Evolutionary conservation across 1,284 basidiomycete species (phyloP).

Genomic region (Erythrobasidium hasegawianum): DNA sequence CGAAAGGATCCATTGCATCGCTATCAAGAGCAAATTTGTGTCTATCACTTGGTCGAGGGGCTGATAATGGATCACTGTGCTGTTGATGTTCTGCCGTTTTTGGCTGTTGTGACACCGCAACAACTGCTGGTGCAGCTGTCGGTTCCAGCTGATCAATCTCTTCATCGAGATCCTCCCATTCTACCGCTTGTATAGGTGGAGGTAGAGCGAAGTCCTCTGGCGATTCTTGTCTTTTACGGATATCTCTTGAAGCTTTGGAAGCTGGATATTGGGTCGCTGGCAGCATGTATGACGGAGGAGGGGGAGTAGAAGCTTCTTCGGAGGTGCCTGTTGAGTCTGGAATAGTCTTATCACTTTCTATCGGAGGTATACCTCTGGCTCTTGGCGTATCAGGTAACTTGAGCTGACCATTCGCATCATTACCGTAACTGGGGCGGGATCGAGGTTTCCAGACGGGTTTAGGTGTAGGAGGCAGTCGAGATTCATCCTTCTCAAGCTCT

Average conservation of each 20-base stretch:
- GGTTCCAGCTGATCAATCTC: not conserved
- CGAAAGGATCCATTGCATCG: too few relatives aligned
- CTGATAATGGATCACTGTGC: too few relatives aligned
- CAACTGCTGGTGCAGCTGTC: not conserved
- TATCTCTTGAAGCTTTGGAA: not conserved
- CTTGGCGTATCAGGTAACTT: not conserved
- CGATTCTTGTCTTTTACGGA: not conserved
- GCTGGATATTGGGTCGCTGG: not conserved
- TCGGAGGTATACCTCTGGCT: not conserved
- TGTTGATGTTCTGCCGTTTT: too few relatives aligned
- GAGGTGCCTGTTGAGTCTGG: not conserved
- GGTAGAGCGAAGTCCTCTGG: not conserved
- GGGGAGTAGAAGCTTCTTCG: not conserved
- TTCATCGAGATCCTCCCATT: not conserved
- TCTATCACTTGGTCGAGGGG: too few relatives aligned
- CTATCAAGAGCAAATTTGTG: too few relatives aligned
- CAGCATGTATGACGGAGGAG: conserved; percentile 3
- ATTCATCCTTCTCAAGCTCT: not conserved
- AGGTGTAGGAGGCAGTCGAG: not conserved
- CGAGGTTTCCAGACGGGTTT: not conserved
- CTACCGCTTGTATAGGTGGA: not conserved
- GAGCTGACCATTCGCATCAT: too few relatives aligned
- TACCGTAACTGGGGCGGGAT: not conserved
- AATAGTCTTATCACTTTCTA: not conserved
- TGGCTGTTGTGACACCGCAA: too few relatives aligned